Evolutionary conservation across 2,329 filamentous ascomycete genomes (phyloP), one percentile per base, ranked within the genome.

Genomic region (Trichoderma koningiopsis): DNA sequence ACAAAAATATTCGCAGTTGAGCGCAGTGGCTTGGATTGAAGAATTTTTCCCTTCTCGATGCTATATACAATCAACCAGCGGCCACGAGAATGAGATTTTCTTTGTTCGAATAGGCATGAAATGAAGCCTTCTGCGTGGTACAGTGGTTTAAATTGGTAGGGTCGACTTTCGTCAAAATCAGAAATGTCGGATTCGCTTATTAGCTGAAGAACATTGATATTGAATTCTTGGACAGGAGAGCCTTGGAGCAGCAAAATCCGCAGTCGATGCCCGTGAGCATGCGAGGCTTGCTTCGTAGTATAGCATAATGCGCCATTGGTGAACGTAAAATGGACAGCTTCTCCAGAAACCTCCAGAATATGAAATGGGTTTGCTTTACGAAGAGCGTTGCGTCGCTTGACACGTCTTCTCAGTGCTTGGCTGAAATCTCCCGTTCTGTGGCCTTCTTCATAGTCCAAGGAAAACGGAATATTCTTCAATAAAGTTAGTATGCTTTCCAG

Each of bases 261-360:
- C 31, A 94, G 81, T 60, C 76, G 74, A 70, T 76, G 63, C 43
- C 74, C 70, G 53, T 84, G 82, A 22, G 16, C 11, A 19, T 49
- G 47, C 7, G 24, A 74, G 71, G 75, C 57, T 43, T 74, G 70
- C 43, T 83, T 82, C 52, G 83, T 76, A 13, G 87, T 84, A 75
- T 93, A 91, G 73, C 90, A 92, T 19, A 94, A 79, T 13, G 87
- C 82, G 6, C 91, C 90, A 69, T 88, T 83, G 22, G 82, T 81
- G 75, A 91, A 93, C 2, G 89, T 77, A 77, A 90, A 92, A 4
- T 83, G 82, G 29, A 88, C 84, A 4, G 85, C 89, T 64, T 87
- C 81, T 4, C 85, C 90, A 37, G 93, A 75, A 0, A 89, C 80
- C 2, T 85, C 85, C 19, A 86, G 8, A 2, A 67, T 85, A 0